A percentile compares a stretch with the other conserved stretches of the same genome.
Conservation (phyloP, 352 stramenopile species). For the Phytophthora pseudosyringae region DNA sequence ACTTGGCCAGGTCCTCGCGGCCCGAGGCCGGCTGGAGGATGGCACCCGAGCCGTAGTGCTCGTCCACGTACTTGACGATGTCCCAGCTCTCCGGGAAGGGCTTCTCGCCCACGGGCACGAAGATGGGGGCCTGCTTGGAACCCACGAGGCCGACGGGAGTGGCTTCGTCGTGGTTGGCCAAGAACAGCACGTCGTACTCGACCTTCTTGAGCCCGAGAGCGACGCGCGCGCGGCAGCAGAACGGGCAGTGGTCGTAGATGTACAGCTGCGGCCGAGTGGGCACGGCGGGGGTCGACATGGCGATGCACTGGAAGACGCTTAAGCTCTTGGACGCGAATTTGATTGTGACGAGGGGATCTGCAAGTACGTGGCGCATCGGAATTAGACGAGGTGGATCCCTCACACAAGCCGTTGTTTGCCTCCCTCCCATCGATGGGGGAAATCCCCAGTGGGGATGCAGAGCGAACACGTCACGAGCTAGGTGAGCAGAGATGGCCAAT, state of each 20-base stretch:
- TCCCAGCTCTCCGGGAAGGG: constrained; percentile 65
- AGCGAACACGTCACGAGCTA: neutral
- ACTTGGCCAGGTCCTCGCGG: constrained; percentile 51
- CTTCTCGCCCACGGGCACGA: constrained; percentile 46
- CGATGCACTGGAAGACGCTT: neutral
- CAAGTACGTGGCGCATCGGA: constrained; percentile 2
- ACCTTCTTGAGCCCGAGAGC: constrained; percentile 62
- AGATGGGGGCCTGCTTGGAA: constrained; percentile 57
- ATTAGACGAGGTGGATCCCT: neutral
- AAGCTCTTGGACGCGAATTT: neutral
- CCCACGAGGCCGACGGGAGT: constrained; percentile 56
- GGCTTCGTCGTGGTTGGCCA: constrained; percentile 61
- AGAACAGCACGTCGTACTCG: constrained; percentile 40
- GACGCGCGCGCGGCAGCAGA: constrained; percentile 58
- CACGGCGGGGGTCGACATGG: constrained; percentile 3
- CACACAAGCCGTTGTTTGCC: no score
- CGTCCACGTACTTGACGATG: constrained; percentile 64
- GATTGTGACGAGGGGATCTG: constrained; percentile 14
- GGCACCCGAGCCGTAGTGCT: constrained; percentile 41
- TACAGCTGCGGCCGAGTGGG: constrained; percentile 43
- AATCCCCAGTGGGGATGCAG: neutral
- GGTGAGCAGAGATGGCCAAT: no score
- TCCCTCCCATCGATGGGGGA: constrained; percentile 1
- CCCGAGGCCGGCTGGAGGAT: constrained; percentile 42
- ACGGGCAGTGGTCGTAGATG: constrained; percentile 68